Percentiles rank a stretch among this genome's conserved stretches.
phyloP scores from a whole-genome alignment of 352 stramenopile genomes.

The Pythium myriotylum region DNA sequence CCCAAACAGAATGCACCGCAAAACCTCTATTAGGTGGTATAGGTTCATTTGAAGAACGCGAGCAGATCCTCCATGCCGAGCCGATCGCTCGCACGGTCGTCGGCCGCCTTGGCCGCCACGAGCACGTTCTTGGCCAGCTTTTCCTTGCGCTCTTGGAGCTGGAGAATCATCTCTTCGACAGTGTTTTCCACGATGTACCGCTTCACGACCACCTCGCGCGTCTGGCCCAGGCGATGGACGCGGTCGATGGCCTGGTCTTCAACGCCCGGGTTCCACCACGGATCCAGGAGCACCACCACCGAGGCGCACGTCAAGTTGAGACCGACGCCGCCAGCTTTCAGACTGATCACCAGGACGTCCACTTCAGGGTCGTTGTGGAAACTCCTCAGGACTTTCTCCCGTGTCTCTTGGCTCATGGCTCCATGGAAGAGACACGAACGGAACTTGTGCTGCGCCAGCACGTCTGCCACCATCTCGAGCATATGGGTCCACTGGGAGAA shows the following conservation, averaged over 20 bases:
- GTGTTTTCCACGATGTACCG: slow-evolving; percentile 89
- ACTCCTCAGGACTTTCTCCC: slow-evolving; percentile 64
- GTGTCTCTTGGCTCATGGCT: slow-evolving; percentile 61
- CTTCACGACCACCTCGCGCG: slow-evolving; percentile 84
- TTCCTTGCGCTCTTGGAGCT: slow-evolving; percentile 90
- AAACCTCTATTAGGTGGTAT: slow-evolving; percentile 26
- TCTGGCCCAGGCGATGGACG: slow-evolving; percentile 89
- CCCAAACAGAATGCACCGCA: not conserved
- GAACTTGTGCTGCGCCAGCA: slow-evolving; percentile 57
- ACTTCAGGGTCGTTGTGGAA: slow-evolving; percentile 63
- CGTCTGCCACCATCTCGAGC: slow-evolving; percentile 77
- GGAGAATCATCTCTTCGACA: slow-evolving; percentile 92
- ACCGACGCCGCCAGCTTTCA: slow-evolving; percentile 89
- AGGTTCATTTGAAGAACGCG: slow-evolving; percentile 61
- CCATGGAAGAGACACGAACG: slow-evolving; percentile 76
- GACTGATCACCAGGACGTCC: slow-evolving; percentile 85
- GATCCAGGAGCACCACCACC: slow-evolving; percentile 89
- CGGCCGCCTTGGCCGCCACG: slow-evolving; percentile 45
- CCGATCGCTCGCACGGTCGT: slow-evolving; percentile 44
- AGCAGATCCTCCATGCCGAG: slow-evolving; percentile 74
- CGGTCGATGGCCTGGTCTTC: slow-evolving; percentile 95
- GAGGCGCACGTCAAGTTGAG: slow-evolving; percentile 91
- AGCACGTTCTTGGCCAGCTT: slow-evolving; percentile 86
- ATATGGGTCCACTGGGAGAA: slow-evolving; percentile 92
- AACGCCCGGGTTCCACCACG: slow-evolving; percentile 94